Evolutionary conservation across 768 basidiomycete species (phyloP).

Genomic region (Termitomyces sp.): DNA sequence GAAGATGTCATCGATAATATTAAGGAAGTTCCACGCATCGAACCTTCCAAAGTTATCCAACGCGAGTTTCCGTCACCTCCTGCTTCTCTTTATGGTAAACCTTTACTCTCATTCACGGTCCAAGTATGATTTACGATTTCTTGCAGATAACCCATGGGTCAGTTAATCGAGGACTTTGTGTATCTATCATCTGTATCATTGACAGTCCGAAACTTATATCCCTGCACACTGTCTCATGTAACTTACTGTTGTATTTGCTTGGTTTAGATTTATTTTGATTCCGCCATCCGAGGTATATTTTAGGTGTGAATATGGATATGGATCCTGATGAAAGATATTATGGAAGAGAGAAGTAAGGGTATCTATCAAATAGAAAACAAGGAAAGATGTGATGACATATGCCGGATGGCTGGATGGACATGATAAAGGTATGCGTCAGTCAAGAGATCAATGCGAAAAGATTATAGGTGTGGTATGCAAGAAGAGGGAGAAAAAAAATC

Average conservation of each 20-base stretch:
- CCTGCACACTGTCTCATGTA: not conserved
- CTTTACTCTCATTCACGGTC: not conserved
- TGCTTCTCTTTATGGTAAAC: not conserved
- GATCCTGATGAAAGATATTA: constrained; percentile 16
- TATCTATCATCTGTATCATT: too few relatives aligned
- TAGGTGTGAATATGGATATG: constrained; percentile 9
- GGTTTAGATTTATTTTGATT: not conserved
- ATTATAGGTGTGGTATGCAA: constrained; percentile 18
- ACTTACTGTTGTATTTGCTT: not conserved
- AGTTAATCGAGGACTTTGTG: not conserved
- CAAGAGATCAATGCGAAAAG: constrained; percentile 24
- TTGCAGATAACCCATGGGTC: not conserved
- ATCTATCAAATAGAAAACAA: constrained; percentile 28
- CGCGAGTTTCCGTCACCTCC: not conserved
- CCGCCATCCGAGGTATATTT: constrained; percentile 13
- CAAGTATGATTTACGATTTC: not conserved
- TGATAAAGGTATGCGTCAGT: constrained; percentile 15
- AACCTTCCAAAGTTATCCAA: not conserved
- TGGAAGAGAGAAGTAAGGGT: constrained; percentile 23
- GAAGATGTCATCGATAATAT: not conserved
- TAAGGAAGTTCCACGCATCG: not conserved
- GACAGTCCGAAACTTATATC: not conserved
- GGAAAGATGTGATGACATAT: constrained; percentile 27
- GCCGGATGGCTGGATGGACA: constrained; percentile 20
- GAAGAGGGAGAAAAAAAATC: constrained; percentile 15